phyloP scores from a whole-genome alignment of 2,329 filamentous ascomycete genomes.

The Colletotrichum sp. region DNA sequence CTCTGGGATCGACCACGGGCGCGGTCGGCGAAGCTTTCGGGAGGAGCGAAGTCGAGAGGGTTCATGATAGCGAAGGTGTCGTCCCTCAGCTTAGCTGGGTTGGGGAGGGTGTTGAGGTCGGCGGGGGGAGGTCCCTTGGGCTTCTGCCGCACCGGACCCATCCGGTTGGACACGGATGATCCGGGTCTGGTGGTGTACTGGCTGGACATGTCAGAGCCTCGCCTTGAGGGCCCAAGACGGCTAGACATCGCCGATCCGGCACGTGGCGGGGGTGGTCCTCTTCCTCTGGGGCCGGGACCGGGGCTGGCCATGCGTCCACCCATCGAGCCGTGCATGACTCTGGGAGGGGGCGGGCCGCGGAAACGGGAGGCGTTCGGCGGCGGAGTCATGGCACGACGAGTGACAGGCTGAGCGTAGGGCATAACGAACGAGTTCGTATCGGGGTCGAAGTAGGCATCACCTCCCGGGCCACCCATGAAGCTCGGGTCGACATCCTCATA shows the following conservation, averaged over 20 bases:
- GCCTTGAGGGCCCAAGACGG: constrained; percentile 33
- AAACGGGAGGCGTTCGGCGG: constrained; percentile 67
- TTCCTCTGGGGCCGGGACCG: constrained; percentile 52
- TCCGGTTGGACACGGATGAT: constrained; percentile 64
- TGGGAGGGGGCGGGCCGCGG: constrained; percentile 43
- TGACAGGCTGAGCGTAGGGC: constrained; percentile 84
- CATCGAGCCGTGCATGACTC: constrained; percentile 51
- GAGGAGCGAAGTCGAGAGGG: constrained; percentile 87
- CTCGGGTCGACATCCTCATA: constrained; percentile 78
- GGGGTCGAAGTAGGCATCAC: constrained; percentile 69
- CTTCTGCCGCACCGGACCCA: constrained; percentile 37
- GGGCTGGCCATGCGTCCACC: constrained; percentile 45
- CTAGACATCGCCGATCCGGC: constrained; percentile 44
- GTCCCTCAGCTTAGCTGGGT: constrained; percentile 82
- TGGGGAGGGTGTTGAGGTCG: constrained; percentile 77
- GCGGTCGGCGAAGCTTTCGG: constrained; percentile 67
- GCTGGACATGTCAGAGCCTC: constrained; percentile 34
- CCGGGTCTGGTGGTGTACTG: constrained; percentile 59
- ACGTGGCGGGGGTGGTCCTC: constrained; percentile 48
- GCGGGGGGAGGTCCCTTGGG: constrained; percentile 70
- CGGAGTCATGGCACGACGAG: constrained; percentile 93
- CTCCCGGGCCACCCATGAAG: constrained; percentile 55
- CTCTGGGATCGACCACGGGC: constrained; percentile 72
- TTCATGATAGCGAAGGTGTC: constrained; percentile 73
- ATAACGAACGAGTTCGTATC: constrained; percentile 74